Evolutionary conservation across 2,329 filamentous ascomycete genomes (phyloP).

Genomic region (Simplicillium aogashimaense): DNA sequence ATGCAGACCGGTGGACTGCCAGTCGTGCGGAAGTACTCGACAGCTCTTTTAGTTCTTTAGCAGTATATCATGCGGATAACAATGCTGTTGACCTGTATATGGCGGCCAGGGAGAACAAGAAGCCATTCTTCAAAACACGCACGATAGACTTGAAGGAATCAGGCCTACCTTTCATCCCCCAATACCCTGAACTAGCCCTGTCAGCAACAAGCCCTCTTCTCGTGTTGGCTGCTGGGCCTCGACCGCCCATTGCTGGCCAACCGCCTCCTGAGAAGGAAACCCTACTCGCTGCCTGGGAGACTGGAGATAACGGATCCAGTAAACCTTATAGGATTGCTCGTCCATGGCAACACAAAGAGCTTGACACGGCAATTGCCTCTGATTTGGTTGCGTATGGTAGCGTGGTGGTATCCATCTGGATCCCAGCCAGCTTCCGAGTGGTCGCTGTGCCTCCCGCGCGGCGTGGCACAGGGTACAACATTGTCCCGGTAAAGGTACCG

Average conservation of each 20-base stretch:
- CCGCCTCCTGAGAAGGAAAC: slow-evolving; percentile 27
- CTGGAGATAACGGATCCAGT: slow-evolving; percentile 15
- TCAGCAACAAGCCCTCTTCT: slow-evolving; percentile 27
- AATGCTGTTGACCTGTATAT: slow-evolving; percentile 23
- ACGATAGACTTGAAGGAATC: slow-evolving; percentile 24
- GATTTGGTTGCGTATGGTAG: slow-evolving; percentile 26
- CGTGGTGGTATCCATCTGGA: slow-evolving; percentile 29
- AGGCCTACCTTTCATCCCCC: slow-evolving; percentile 24
- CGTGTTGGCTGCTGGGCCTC: slow-evolving; percentile 25
- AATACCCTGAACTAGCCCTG: slow-evolving; percentile 28
- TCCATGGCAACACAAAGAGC: slow-evolving; percentile 26
- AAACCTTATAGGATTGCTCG: slow-evolving; percentile 24
- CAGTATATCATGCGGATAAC: slow-evolving; percentile 21
- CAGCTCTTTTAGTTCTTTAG: slow-evolving; percentile 20
- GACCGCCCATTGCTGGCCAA: slow-evolving; percentile 24
- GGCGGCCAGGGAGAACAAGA: slow-evolving; percentile 18
- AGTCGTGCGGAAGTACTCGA: slow-evolving; percentile 24
- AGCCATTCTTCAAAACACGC: slow-evolving; percentile 23
- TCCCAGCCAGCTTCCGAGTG: slow-evolving; percentile 24
- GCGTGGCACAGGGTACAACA: slow-evolving; percentile 19
- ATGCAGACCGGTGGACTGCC: slow-evolving; percentile 27
- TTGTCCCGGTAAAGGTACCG: slow-evolving; percentile 20
- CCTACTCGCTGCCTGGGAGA: slow-evolving; percentile 28
- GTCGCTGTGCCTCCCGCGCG: slow-evolving; percentile 17
- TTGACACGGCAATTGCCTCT: slow-evolving; percentile 27